Evolutionary conservation across 2,329 filamentous ascomycete genomes (phyloP).

Genomic region (Colletotrichum sp.): DNA sequence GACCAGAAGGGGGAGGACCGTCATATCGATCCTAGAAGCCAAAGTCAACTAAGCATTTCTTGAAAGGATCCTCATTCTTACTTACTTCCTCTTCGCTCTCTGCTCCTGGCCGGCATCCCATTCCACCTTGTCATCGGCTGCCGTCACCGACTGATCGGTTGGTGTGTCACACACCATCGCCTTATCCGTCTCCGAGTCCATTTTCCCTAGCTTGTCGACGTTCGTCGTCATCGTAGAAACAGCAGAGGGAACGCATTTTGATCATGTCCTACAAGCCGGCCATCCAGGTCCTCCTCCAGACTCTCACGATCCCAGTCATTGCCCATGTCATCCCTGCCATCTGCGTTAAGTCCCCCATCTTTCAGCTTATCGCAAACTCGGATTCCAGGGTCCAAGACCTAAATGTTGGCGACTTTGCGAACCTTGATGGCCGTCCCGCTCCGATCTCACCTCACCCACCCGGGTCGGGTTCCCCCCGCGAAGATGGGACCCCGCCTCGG

Average conservation of each 20-base stretch:
- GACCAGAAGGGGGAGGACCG: constrained; percentile 53
- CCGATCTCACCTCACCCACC: not conserved
- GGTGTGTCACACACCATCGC: constrained; percentile 10
- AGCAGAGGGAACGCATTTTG: not conserved
- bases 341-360: not conserved
- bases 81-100: constrained; percentile 24
- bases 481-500: not conserved
- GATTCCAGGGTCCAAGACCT: not conserved
- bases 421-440: constrained; percentile 3
- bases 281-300: constrained; percentile 2
- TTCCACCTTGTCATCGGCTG: not conserved
- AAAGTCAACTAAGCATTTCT: not conserved
- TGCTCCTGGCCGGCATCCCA: constrained; percentile 22
- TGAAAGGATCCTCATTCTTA: not conserved
- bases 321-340: not conserved
- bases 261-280: not conserved
- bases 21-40: constrained; percentile 45
- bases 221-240: not conserved
- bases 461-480: not conserved
- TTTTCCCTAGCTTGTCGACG: not conserved
- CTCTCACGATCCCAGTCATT: not conserved
- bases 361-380: not conserved
- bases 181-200: not conserved
- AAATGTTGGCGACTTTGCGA: not conserved
- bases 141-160: constrained; percentile 13